Evolutionary conservation across 1,284 basidiomycete genomes (phyloP), one percentile per base, ranked within the genome.

Genomic region (Cryptococcus depauperatus): DNA sequence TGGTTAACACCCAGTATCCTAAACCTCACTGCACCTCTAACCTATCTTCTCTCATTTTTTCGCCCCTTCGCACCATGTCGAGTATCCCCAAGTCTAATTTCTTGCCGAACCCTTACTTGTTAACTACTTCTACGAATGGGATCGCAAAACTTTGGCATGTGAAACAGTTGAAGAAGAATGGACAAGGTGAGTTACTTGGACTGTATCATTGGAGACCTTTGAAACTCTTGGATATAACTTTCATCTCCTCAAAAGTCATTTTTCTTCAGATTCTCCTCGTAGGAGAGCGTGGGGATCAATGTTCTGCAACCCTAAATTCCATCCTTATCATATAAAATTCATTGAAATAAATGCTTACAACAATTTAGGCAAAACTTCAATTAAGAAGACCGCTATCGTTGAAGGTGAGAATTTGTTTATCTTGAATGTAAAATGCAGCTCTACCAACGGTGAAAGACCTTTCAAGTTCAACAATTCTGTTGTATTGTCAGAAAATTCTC

Each of bases 1-100:
- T 61, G 4, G 64, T 80, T 59, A 92, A 92, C 68, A 95, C 91
- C 8, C 82, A 91, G 47, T 81, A 97, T 52, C 88, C 95, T 64
- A 77, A 81, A 26, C 92, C 93, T 7, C 93, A 98, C 69, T 84
- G 84, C 25, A 66, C 75, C 27, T 69, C 74, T 35, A 74, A 75
- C 43, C 74, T 96, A 23, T 81, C 81, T 6, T 77, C 81, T 1
- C 61, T 92, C 41, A 73, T 76, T 5, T 97, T 97, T 56, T 72
- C 73, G 1, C 51, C 63, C 1, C 33, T 52, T 3, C 35, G 32
- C 26, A 28, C 49, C 3, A 13, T 47, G 0, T 29, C 48, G 13
- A 46, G 42, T 16, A 37, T 47, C 47, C 6, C 45, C 53, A 6
- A 26, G 1, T 35, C 50, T 3, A 39, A 45, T 11, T 33, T 43